Evolutionary conservation across 805 yeast genomes (phyloP).

Genomic region (Isabelozyma gotoi): DNA sequence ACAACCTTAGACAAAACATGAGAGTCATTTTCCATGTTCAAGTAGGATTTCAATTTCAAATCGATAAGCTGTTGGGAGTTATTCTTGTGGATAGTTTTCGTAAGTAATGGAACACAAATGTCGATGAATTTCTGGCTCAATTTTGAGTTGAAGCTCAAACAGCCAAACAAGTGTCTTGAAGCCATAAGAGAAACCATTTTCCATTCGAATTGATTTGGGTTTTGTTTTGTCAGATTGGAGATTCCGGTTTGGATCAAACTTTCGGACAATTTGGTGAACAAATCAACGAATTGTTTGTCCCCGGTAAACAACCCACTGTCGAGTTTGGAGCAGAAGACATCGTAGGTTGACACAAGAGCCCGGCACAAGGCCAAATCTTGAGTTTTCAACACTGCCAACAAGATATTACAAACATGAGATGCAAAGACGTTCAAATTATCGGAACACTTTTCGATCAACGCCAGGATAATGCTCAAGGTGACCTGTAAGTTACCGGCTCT

Average conservation of each 20-base stretch:
- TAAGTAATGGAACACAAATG: conserved; percentile 37
- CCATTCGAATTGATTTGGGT: conserved; percentile 46
- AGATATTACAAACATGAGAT: conserved; percentile 58
- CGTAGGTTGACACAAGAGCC: conserved; percentile 47
- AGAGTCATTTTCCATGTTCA: conserved; percentile 25
- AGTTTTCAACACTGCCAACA: conserved; percentile 49
- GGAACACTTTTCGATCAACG: conserved; percentile 70
- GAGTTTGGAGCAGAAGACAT: conserved; percentile 44
- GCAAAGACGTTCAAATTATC: conserved; percentile 87
- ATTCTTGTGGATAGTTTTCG: conserved; percentile 29
- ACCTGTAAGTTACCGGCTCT: conserved; percentile 82
- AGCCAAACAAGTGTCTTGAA: conserved; percentile 36
- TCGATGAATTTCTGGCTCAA: conserved; percentile 28
- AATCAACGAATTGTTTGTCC: conserved; percentile 54
- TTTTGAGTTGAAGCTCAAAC: conserved; percentile 32
- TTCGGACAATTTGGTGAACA: conserved; percentile 38
- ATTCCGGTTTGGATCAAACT: conserved; percentile 15
- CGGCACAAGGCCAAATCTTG: conserved; percentile 65
- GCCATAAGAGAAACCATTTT: conserved; percentile 40
- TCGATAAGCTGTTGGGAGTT: conserved; percentile 18
- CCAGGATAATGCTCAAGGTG: conserved; percentile 66
- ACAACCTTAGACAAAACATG: conserved; percentile 23
- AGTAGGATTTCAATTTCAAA: conserved; percentile 21
- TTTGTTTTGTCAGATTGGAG: conserved; percentile 5
- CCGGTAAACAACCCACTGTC: conserved; percentile 67